Evolutionary conservation across 1,284 basidiomycete genomes (phyloP).

Genomic region (Cutaneotrichosporon sp.): DNA sequence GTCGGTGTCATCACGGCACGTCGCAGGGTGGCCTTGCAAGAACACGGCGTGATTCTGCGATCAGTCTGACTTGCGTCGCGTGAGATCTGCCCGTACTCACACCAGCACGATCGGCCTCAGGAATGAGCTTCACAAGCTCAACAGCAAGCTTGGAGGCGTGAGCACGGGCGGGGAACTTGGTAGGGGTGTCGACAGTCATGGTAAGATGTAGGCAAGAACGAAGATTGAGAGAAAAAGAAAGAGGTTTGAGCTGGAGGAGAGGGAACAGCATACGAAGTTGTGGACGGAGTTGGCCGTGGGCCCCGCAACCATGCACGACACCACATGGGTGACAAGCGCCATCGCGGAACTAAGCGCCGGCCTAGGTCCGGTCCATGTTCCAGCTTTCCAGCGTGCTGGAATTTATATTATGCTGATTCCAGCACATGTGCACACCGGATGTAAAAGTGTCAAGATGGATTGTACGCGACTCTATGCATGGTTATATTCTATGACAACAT

Average conservation of each 20-base stretch:
- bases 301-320: not conserved
- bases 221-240: not conserved
- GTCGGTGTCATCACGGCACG: slow-evolving; percentile 80
- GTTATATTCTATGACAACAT: slow-evolving; percentile 4
- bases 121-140: slow-evolving; percentile 33
- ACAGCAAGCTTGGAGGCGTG: slow-evolving; percentile 41
- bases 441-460: too few relatives aligned
- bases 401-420: too few relatives aligned
- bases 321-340: too few relatives aligned
- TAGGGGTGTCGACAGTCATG: slow-evolving; percentile 7
- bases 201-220: not conserved
- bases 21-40: slow-evolving; percentile 51
- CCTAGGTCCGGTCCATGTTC: too few relatives aligned
- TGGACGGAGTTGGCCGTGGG: not conserved
- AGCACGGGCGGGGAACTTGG: slow-evolving; percentile 37
- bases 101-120: slow-evolving; percentile 23
- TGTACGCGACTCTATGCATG: not conserved
- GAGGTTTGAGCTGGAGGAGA: not conserved
- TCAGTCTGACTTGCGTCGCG: not conserved
- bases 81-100: slow-evolving; percentile 21
- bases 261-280: too few relatives aligned
- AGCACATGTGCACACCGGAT: too few relatives aligned
- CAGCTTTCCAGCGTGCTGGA: too few relatives aligned
- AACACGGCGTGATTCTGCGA: slow-evolving; percentile 41
- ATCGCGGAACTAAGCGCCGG: slow-evolving; percentile 2